These are phyloP conservation scores for Chamaecrista fasciculata DNA, from an alignment of 306 rosid species.

Conservation along the genomic window DNA sequence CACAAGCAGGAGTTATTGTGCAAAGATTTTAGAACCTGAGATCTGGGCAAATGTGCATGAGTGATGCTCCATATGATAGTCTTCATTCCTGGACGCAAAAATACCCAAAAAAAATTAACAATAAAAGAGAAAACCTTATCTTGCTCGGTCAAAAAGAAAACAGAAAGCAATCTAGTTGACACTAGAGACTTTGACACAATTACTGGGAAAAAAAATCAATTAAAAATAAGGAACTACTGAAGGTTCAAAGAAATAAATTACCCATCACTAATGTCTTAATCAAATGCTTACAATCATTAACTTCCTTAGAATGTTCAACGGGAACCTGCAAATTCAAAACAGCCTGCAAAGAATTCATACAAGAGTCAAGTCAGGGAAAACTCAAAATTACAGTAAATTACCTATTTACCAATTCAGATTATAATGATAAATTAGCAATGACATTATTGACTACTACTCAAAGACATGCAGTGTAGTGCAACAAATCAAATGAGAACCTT, in stretches of 20 bases:
- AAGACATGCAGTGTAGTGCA: conserved; percentile 2
- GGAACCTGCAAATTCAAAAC: conserved; percentile 91
- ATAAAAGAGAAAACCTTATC: neutral
- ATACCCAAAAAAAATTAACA: conserved; percentile 5
- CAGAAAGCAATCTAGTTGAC: conserved; percentile 8
- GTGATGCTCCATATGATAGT: conserved; percentile 99
- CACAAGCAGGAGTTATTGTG: conserved; percentile 22
- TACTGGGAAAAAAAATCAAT: neutral
- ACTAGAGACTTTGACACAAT: conserved; percentile 1
- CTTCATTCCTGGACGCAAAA: conserved; percentile 81
- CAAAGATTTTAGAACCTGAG: conserved; percentile 65
- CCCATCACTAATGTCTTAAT: conserved; percentile 98
- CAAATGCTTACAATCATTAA: conserved; percentile 90
- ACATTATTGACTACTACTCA: conserved; percentile 8
- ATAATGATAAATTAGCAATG: neutral
- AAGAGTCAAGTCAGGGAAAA: conserved; percentile 21
- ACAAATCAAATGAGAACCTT: conserved; percentile 1
- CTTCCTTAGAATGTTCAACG: conserved; percentile 90
- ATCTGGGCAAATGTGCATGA: conserved; percentile 90
- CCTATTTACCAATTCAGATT: neutral
- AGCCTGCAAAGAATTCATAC: conserved; percentile 68
- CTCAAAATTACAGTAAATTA: neutral
- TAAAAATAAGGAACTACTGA: conserved; percentile 9
- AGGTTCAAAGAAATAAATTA: conserved; percentile 44
- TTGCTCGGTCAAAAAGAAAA: neutral